phyloP scores from a whole-genome alignment of 2,329 filamentous ascomycete species.

The Aspergillus sp. region DNA sequence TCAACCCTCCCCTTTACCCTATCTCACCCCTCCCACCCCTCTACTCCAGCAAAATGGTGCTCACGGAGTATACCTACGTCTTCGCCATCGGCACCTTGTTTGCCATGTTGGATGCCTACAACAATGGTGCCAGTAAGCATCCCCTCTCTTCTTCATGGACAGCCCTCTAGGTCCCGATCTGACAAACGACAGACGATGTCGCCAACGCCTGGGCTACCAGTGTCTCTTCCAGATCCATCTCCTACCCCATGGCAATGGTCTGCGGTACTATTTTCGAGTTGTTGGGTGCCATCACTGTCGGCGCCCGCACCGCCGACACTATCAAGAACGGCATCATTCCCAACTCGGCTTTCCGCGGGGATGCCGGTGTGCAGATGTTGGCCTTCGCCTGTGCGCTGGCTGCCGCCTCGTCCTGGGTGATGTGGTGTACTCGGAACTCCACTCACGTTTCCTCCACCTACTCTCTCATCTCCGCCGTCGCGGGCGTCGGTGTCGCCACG shows the following conservation, averaged over 20 bases:
- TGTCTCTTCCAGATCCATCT: slow-evolving; percentile 69
- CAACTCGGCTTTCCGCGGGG: slow-evolving; percentile 53
- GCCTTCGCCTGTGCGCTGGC: slow-evolving; percentile 43
- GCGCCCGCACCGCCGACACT: slow-evolving; percentile 68
- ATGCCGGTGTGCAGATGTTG: slow-evolving; percentile 66
- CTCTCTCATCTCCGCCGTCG: slow-evolving; percentile 66
- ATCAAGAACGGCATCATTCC: slow-evolving; percentile 79
- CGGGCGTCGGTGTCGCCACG: slow-evolving; percentile 66
- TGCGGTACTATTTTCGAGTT: slow-evolving; percentile 66
- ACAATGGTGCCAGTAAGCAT: slow-evolving; percentile 70
- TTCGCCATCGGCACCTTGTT: slow-evolving; percentile 75
- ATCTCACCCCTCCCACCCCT: not conserved
- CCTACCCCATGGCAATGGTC: slow-evolving; percentile 33
- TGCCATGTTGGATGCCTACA: slow-evolving; percentile 73
- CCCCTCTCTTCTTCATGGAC: too few species aligned
- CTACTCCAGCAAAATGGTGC: slow-evolving; percentile 48
- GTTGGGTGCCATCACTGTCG: slow-evolving; percentile 64
- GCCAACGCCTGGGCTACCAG: slow-evolving; percentile 80
- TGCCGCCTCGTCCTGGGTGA: slow-evolving; percentile 61
- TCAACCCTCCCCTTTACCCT: not conserved
- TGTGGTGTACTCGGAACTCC: slow-evolving; percentile 74
- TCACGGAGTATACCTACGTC: slow-evolving; percentile 65
- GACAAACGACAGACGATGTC: slow-evolving; percentile 59
- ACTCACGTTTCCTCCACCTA: slow-evolving; percentile 72
- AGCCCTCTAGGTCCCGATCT: not conserved